phyloP scores from a whole-genome alignment of 495 filamentous ascomycete genomes.

The Tuber calosporum region DNA sequence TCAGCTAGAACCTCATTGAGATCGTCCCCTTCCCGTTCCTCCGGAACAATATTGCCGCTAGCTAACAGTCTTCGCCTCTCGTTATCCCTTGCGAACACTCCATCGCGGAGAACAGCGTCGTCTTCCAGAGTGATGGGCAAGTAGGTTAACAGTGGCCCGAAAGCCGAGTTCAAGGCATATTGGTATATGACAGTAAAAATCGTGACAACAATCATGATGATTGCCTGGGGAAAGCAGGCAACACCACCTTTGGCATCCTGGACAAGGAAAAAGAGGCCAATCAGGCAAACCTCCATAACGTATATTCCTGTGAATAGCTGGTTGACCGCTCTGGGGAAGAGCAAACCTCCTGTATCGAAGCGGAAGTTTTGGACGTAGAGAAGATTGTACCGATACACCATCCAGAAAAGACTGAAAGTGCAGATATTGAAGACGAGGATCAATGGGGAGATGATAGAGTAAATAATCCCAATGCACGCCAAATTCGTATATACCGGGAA shows the following conservation, averaged over 20 bases:
- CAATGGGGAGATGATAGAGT: constrained; percentile 80
- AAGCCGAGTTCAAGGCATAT: constrained; percentile 71
- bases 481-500: constrained; percentile 95
- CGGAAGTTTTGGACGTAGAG: constrained; percentile 89
- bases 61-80: constrained; percentile 50
- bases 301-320: constrained; percentile 94
- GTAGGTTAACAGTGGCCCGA: constrained; percentile 78
- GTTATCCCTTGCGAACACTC: constrained; percentile 76
- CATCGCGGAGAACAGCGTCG: constrained; percentile 78
- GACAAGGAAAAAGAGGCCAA: constrained; percentile 87
- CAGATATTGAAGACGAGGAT: constrained; percentile 91
- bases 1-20: constrained; percentile 46
- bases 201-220: constrained; percentile 75
- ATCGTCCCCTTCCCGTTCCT: constrained; percentile 50
- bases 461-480: constrained; percentile 88
- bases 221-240: constrained; percentile 70
- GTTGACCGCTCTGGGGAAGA: constrained; percentile 90
- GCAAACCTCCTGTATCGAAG: constrained; percentile 84
- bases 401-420: constrained; percentile 91
- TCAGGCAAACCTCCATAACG: constrained; percentile 83
- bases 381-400: constrained; percentile 92
- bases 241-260: constrained; percentile 53
- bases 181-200: constrained; percentile 74
- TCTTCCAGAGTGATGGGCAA: constrained; percentile 94
- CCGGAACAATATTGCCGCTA: constrained; percentile 48